A percentile compares a stretch with the other conserved stretches of the same genome.
Evolutionary conservation across 306 rosid genomes (phyloP).

Genomic region (Casuarina equisetifolia): DNA sequence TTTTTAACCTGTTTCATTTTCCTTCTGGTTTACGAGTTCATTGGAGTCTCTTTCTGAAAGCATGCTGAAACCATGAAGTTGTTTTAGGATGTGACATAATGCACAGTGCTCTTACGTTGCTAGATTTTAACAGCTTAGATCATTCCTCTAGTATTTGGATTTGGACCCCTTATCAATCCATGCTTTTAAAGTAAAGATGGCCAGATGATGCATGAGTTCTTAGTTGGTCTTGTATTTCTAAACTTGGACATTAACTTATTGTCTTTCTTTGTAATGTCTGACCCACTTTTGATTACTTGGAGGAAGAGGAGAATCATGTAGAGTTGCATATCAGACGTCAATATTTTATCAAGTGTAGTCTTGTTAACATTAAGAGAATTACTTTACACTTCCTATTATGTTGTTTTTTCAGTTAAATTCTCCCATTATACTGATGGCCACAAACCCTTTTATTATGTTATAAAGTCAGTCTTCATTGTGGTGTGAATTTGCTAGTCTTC

Average conservation of each 20-base stretch:
- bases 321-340: background rate
- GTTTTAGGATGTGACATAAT: background rate
- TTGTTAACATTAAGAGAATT: background rate
- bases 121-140: background rate
- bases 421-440: too few species aligned
- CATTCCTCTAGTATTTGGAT: too few species aligned
- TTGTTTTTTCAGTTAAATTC: too few species aligned
- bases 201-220: background rate
- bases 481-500: background rate
- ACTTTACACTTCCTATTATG: background rate
- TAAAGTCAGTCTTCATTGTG: background rate
- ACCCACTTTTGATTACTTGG: background rate
- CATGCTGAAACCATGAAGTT: background rate
- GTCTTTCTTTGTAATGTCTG: background rate
- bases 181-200: too few species aligned
- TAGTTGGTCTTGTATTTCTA: background rate
- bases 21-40: background rate
- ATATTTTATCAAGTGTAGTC: background rate
- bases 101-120: background rate
- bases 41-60: background rate
- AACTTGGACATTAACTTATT: background rate
- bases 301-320: background rate
- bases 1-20: background rate
- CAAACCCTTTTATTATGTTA: too few species aligned
- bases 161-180: too few species aligned